Percentiles rank a stretch among this genome's conserved stretches.
phyloP scores from a whole-genome alignment of 2,329 filamentous ascomycete species.

The Exophiala spinifera region DNA sequence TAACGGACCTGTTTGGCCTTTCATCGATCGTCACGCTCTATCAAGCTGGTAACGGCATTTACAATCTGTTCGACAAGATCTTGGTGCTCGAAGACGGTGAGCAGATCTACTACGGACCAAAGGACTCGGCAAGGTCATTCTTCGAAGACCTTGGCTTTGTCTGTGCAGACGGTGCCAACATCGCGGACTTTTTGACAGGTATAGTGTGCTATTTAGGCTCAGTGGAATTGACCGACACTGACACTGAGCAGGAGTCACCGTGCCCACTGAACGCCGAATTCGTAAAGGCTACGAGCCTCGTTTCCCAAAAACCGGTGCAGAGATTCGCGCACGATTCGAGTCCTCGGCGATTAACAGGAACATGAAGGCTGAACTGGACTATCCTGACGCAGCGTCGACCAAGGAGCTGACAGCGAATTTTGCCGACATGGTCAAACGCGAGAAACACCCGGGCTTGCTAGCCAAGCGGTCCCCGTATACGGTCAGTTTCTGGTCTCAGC shows the following conservation, averaged over 20 bases:
- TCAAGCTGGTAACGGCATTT: conserved; percentile 50
- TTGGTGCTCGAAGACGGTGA: conserved; percentile 65
- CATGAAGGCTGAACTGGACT: conserved; percentile 45
- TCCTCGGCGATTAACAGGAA: conserved; percentile 8
- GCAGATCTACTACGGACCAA: conserved; percentile 63
- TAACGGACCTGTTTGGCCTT: conserved; percentile 48
- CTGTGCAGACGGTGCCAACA: too few species aligned
- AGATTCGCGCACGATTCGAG: conserved; percentile 49
- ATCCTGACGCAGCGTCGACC: conserved; percentile 53
- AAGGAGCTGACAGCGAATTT: conserved; percentile 55
- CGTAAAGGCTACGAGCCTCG: conserved; percentile 40
- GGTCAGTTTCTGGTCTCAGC: conserved; percentile 52
- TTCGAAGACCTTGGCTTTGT: conserved; percentile 65
- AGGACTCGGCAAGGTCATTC: conserved; percentile 57
- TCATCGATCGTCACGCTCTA: conserved; percentile 57
- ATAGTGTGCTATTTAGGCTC: too few species aligned
- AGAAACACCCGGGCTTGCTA: conserved; percentile 52
- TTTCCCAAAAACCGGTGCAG: conserved; percentile 44
- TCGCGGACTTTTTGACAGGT: too few species aligned
- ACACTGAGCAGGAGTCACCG: too few species aligned
- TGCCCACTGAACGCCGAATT: conserved; percentile 49
- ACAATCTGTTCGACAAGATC: conserved; percentile 67
- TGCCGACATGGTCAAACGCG: conserved; percentile 53
- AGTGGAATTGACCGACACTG: too few species aligned
- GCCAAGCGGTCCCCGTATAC: conserved; percentile 58